A percentile compares a stretch with the other conserved stretches of the same genome.
phyloP scores from a whole-genome alignment of 2,329 filamentous ascomycete species.

The Hirsutella thompsonii region DNA sequence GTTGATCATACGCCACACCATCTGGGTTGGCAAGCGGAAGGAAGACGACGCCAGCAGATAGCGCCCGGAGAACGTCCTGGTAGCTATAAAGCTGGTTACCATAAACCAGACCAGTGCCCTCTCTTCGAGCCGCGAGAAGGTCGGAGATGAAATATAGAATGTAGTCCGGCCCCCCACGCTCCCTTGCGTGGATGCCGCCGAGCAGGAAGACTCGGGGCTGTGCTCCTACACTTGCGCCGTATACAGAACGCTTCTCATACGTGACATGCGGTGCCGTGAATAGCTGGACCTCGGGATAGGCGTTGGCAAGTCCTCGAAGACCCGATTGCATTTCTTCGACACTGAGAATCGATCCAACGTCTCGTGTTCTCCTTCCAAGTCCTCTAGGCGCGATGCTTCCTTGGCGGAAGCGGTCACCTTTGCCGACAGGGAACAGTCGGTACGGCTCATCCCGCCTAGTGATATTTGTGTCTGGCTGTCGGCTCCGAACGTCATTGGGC shows the following conservation, averaged over 20 bases:
- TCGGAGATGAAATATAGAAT: slow-evolving; percentile 46
- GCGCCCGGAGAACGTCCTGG: slow-evolving; percentile 35
- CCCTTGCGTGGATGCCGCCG: slow-evolving; percentile 42
- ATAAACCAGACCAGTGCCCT: slow-evolving; percentile 35
- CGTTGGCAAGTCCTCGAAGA: no score
- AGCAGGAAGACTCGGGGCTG: slow-evolving; percentile 37
- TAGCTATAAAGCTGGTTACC: slow-evolving; percentile 37
- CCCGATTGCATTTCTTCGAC: no score
- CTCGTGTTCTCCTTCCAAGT: no score
- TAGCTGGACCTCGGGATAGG: slow-evolving; percentile 17
- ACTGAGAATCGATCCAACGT: no score
- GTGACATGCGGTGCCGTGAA: slow-evolving; percentile 30
- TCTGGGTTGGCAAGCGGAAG: slow-evolving; percentile 41
- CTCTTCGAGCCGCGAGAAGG: slow-evolving; percentile 37
- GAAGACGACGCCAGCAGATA: slow-evolving; percentile 39
- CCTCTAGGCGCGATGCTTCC: no score
- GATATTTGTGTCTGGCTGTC: no score
- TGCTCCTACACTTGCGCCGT: slow-evolving; percentile 29
- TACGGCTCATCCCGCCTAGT: no score
- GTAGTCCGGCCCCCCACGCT: slow-evolving; percentile 42
- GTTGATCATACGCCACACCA: slow-evolving; percentile 38
- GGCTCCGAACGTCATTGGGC: no score
- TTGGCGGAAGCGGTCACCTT: no score
- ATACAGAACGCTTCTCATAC: slow-evolving; percentile 24
- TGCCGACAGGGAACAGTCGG: no score